Conservation (phyloP, 148 eudicot genomes). For the Selenicereus undatus region DNA sequence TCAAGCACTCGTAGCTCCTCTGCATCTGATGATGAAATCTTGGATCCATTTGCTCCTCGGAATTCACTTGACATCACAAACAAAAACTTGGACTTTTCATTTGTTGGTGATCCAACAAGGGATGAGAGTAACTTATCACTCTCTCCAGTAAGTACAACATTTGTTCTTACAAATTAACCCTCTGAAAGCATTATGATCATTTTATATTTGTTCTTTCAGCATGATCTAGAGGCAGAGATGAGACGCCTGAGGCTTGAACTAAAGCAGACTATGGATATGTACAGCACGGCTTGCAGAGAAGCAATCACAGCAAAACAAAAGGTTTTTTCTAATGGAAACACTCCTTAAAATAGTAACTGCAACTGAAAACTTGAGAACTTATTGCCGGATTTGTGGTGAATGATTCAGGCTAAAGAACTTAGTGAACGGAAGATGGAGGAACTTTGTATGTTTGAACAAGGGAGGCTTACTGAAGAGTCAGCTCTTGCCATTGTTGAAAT, state of each 20-base stretch:
- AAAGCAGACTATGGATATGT: conserved; percentile 71
- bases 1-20: conserved; percentile 17
- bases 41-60: conserved; percentile 18
- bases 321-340: conserved; percentile 27
- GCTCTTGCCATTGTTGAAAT: conserved; percentile 48
- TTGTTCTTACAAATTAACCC: neutral
- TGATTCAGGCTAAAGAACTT: conserved; percentile 61
- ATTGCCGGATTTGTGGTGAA: conserved; percentile 4
- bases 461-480: conserved; percentile 49
- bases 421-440: conserved; percentile 53
- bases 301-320: conserved; percentile 60
- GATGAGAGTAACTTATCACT: conserved; percentile 20
- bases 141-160: conserved; percentile 28
- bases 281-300: conserved; percentile 73
- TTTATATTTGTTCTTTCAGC: conserved; percentile 25
- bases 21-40: conserved; percentile 30
- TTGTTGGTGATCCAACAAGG: conserved; percentile 21
- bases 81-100: conserved; percentile 26
- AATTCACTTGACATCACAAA: conserved; percentile 32
- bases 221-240: conserved; percentile 51
- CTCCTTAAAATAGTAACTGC: neutral
- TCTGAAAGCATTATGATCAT: neutral
- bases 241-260: conserved; percentile 60
- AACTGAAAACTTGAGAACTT: neutral
- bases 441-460: conserved; percentile 42